Base-by-base conservation (phyloP, 2,329 filamentous ascomycete genomes). In the Diaporthe citriasiana region DNA sequence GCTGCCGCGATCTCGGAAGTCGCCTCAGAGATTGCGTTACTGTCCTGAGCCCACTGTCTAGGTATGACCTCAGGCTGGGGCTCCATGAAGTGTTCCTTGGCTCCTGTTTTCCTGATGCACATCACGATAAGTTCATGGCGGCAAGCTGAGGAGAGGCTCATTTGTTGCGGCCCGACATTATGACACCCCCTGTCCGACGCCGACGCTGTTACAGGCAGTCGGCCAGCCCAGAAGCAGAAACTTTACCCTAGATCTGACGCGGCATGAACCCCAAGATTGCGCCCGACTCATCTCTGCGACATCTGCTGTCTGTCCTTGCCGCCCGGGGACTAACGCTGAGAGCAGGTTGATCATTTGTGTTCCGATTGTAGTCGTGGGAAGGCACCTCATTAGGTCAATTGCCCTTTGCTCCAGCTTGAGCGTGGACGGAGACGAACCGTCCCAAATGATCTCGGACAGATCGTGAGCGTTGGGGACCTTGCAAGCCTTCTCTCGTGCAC, bases 251-350 rank as follows among this genome's bases (percentile, higher is more conserved):
- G 60, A 66, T 50, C 30, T 66, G 60, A 38, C 60, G 60, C 60
- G 60, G 60, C 60, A 66, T 66, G 60, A 66, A 66, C 60, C 60
- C 60, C 60, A 66, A 66, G 59, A 72, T 33, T 33, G 59, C n/a
- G 59, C 53, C 55, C 71, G 59, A 15, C 71, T 57, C 71, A 68
- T 47, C 50, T 72, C 71, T 68, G 71, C 71, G 59, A 72, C 71
- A 30, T 33, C 25, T 40, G 59, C 71, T 47, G 50, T 45, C 27
- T 47, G 71, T 66, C 53, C 45, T 66, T 66, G 45, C 42, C 60
- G 60, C 60, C 60, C 42, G 60, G 60, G 35, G 25, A 66, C 60
- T 17, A 35, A 38, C 30, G 42, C 60, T 2, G 60, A 51, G 30
- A 25, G 33, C 42, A 53, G 47, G 40, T 19, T 19, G 42, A 42